Percentiles rank a stretch among this genome's conserved stretches.
Conservation (phyloP, 179 eudicot genomes). For the Silene noctiflora region DNA sequence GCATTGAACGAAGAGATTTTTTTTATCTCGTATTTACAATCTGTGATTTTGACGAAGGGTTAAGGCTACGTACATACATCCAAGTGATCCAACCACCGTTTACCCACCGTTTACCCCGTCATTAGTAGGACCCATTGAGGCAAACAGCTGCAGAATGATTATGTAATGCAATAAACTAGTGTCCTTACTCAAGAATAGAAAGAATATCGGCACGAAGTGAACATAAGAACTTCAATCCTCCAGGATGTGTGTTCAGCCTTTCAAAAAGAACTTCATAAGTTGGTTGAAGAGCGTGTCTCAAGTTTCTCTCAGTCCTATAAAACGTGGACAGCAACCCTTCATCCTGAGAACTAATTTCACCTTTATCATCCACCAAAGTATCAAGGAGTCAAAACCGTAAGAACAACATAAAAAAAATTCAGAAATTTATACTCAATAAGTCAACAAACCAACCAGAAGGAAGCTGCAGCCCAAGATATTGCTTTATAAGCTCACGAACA, state of each 20-base stretch:
- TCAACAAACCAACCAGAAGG: constrained; percentile 49
- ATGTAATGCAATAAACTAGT: constrained; percentile 14
- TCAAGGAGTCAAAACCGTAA: constrained; percentile 14
- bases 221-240: constrained; percentile 88
- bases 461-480: constrained; percentile 76
- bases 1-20: too few species aligned
- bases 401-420: background rate
- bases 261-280: constrained; percentile 79
- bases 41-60: too few species aligned
- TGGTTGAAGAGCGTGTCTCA: constrained; percentile 88
- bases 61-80: too few species aligned
- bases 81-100: too few species aligned
- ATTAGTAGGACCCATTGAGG: too few species aligned
- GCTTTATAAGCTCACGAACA: constrained; percentile 76
- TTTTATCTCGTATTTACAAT: too few species aligned
- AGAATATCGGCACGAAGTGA: constrained; percentile 74
- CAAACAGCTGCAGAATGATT: background rate
- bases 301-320: constrained; percentile 71
- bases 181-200: constrained; percentile 72
- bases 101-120: too few species aligned
- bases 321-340: constrained; percentile 64
- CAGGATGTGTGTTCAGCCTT: constrained; percentile 86
- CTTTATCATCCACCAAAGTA: constrained; percentile 41
- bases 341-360: constrained; percentile 48
- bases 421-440: background rate